A percentile compares a stretch with the other conserved stretches of the same genome.
Evolutionary conservation across 371 early-diverging fungal genomes (phyloP).

Genomic region (Mucor racemosus): DNA sequence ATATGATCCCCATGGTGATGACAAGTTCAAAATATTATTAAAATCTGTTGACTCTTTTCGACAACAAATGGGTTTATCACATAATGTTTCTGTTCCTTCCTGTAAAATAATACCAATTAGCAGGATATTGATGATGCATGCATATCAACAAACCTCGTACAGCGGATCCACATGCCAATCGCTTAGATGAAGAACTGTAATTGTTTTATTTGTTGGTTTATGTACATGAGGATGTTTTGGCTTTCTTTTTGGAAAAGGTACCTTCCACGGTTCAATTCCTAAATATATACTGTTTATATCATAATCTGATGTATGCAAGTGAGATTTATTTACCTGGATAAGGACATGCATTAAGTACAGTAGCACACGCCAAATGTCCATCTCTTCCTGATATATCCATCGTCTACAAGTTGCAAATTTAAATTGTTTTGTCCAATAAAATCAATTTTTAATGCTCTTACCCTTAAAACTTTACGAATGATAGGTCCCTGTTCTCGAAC

Average conservation of each 20-base stretch:
- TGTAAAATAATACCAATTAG: neutral
- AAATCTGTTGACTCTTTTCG: slow-evolving; percentile 47
- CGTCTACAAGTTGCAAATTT: slow-evolving; percentile 28
- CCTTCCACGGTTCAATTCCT: slow-evolving; percentile 30
- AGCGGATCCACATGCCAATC: slow-evolving; percentile 69
- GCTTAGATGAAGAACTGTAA: slow-evolving; percentile 63
- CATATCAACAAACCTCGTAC: slow-evolving; percentile 38
- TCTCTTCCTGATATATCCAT: slow-evolving; percentile 54
- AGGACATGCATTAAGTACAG: slow-evolving; percentile 49
- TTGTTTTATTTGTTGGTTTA: slow-evolving; percentile 36
- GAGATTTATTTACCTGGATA: slow-evolving; percentile 40
- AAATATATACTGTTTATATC: neutral
- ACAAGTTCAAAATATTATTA: slow-evolving; percentile 31
- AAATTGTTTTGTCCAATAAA: neutral
- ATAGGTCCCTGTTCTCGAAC: slow-evolving; percentile 55
- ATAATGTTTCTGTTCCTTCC: slow-evolving; percentile 57
- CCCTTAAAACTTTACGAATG: slow-evolving; percentile 46
- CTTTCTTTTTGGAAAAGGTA: slow-evolving; percentile 58
- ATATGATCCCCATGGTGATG: slow-evolving; percentile 54
- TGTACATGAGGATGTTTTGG: slow-evolving; percentile 33
- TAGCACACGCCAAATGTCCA: slow-evolving; percentile 52
- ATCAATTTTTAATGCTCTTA: slow-evolving; percentile 12
- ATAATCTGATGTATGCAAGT: neutral
- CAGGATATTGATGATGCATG: too few species aligned
- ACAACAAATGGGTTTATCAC: slow-evolving; percentile 63